Evolutionary conservation across 2,329 filamentous ascomycete species (phyloP).

Genomic region (Daldinia sp.): DNA sequence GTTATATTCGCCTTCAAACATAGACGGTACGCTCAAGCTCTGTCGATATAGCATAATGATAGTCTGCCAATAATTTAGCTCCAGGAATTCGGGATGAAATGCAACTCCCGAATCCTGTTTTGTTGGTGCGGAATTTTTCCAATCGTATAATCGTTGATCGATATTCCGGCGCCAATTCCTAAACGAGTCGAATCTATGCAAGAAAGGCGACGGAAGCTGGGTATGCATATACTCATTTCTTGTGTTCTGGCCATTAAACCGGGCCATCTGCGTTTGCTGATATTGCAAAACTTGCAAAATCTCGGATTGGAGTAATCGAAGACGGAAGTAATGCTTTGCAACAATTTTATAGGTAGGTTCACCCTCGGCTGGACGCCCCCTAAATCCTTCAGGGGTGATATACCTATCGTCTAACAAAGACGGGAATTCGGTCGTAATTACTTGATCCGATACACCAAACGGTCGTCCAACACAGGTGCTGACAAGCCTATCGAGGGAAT

Average conservation of each 20-base stretch:
- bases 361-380: slow-evolving; percentile 63
- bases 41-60: slow-evolving; percentile 96
- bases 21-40: slow-evolving; percentile 83
- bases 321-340: slow-evolving; percentile 88
- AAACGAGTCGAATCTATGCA: slow-evolving; percentile 85
- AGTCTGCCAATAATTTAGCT: slow-evolving; percentile 97
- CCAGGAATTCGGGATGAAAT: slow-evolving; percentile 88
- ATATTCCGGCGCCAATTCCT: slow-evolving; percentile 88
- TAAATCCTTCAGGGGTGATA: slow-evolving; percentile 82
- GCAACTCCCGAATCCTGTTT: slow-evolving; percentile 83
- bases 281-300: slow-evolving; percentile 94
- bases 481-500: slow-evolving; percentile 92
- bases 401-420: slow-evolving; percentile 87
- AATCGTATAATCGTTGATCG: slow-evolving; percentile 81
- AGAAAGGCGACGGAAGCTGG: slow-evolving; percentile 82
- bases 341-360: slow-evolving; percentile 89
- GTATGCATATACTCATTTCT: slow-evolving; percentile 79
- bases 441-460: slow-evolving; percentile 94
- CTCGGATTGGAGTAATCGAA: slow-evolving; percentile 90
- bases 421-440: slow-evolving; percentile 94
- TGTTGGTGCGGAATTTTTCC: slow-evolving; percentile 84
- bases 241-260: slow-evolving; percentile 69
- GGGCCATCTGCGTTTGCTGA: slow-evolving; percentile 83
- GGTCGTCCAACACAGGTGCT: slow-evolving; percentile 92
- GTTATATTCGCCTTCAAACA: slow-evolving; percentile 81